Conservation (phyloP, 805 yeast genomes). For the Barnettozyma sp. region DNA sequence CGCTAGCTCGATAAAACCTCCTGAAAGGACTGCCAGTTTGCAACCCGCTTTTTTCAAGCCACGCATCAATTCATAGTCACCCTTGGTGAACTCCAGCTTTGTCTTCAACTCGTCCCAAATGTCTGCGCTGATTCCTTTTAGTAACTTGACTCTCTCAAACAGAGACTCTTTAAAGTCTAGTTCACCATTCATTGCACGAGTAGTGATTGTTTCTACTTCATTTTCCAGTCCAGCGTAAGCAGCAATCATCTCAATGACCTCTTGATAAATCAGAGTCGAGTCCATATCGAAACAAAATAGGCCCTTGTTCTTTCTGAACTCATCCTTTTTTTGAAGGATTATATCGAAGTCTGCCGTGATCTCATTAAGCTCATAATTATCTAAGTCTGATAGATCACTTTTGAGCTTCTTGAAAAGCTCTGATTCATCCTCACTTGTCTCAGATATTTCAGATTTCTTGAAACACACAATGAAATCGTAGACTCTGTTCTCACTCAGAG, state of each 20-base stretch:
- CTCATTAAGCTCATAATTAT: slow-evolving; percentile 3
- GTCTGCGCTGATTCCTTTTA: slow-evolving; percentile 72
- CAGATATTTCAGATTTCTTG: slow-evolving; percentile 13
- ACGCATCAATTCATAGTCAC: slow-evolving; percentile 65
- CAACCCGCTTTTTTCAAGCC: slow-evolving; percentile 57
- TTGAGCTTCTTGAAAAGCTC: slow-evolving; percentile 6
- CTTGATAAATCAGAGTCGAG: slow-evolving; percentile 91
- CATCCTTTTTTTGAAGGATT: slow-evolving; percentile 33
- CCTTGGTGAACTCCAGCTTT: slow-evolving; percentile 72
- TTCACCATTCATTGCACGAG: slow-evolving; percentile 95
- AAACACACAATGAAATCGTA: slow-evolving; percentile 29
- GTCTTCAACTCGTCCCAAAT: slow-evolving; percentile 75
- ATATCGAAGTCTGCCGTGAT: slow-evolving; percentile 30
- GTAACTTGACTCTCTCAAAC: slow-evolving; percentile 63
- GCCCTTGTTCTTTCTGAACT: slow-evolving; percentile 33
- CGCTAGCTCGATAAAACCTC: slow-evolving; percentile 92
- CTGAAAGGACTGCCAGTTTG: slow-evolving; percentile 81
- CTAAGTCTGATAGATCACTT: slow-evolving; percentile 1
- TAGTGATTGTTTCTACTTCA: slow-evolving; percentile 83
- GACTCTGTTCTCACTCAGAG: slow-evolving; percentile 31
- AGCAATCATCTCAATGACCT: slow-evolving; percentile 93
- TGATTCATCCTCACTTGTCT: slow-evolving; percentile 16
- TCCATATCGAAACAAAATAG: slow-evolving; percentile 95
- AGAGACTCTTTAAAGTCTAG: slow-evolving; percentile 83
- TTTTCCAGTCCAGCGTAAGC: slow-evolving; percentile 87